Conservation (phyloP, 129 eudicot species). For the Logfia minima region DNA sequence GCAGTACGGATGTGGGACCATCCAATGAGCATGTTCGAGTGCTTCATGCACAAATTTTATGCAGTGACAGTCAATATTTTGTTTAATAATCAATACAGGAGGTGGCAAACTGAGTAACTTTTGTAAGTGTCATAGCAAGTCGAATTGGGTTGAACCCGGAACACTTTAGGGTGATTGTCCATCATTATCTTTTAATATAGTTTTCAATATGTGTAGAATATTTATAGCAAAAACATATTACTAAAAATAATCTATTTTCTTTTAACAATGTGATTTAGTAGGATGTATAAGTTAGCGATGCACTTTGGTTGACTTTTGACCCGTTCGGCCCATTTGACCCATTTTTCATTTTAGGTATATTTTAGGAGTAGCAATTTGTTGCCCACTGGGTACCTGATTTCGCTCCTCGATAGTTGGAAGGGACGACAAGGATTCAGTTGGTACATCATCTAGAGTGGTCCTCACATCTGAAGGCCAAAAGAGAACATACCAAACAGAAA, state of each 20-base stretch:
- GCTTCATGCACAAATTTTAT: not conserved
- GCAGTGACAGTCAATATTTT: not conserved
- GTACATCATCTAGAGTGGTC: conserved; percentile 31
- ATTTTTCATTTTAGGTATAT: not conserved
- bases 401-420: conserved; percentile 43
- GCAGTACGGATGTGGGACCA: not conserved
- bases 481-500: not conserved
- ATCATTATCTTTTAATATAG: too few species aligned
- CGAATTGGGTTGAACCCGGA: not conserved
- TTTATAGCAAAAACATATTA: not conserved
- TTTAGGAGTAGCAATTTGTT: not conserved
- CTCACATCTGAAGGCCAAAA: conserved; percentile 38
- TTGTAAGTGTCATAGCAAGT: not conserved
- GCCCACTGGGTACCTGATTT: conserved; percentile 44
- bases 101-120: not conserved
- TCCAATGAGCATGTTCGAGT: not conserved
- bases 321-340: not conserved
- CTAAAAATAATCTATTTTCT: not conserved
- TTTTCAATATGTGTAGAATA: not conserved
- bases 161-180: not conserved
- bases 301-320: not conserved
- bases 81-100: not conserved
- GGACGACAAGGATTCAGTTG: conserved; percentile 30
- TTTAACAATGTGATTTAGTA: not conserved
- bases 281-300: not conserved